phyloP scores from a whole-genome alignment of 768 basidiomycete species.

The Kondoa subrosea region DNA sequence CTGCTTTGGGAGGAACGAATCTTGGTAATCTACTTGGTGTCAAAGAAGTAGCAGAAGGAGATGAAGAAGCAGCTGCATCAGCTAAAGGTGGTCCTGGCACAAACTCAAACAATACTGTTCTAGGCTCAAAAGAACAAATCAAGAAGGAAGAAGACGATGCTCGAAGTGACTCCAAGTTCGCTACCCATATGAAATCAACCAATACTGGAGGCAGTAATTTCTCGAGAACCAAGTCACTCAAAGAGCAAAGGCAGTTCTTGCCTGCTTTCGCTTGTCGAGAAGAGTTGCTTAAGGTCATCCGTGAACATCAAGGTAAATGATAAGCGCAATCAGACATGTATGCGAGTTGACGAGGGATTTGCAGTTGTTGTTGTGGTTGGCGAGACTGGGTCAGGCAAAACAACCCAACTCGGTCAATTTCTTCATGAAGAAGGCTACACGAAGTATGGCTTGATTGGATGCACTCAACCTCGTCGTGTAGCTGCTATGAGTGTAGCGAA shows the following conservation, averaged over 20 bases:
- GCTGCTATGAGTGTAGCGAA: constrained; percentile 99
- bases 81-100: background rate
- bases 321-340: background rate
- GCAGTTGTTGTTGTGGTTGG: constrained; percentile 85
- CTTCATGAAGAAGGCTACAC: constrained; percentile 95
- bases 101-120: background rate
- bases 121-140: constrained; percentile 6
- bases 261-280: constrained; percentile 96
- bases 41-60: constrained; percentile 81
- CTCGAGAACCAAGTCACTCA: constrained; percentile 61
- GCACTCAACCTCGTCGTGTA: constrained; percentile 94
- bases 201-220: constrained; percentile 52
- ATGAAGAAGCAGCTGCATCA: constrained; percentile 9
- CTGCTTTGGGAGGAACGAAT: constrained; percentile 73
- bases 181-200: constrained; percentile 63
- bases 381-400: constrained; percentile 99
- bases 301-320: constrained; percentile 78
- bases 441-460: constrained; percentile 72
- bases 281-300: constrained; percentile 65
- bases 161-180: constrained; percentile 83
- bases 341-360: background rate
- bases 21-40: constrained; percentile 98
- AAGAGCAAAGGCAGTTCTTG: constrained; percentile 88
- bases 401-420: constrained; percentile 88
- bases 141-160: constrained; percentile 14